Percentiles rank a stretch among this genome's conserved stretches.
phyloP scores from a whole-genome alignment of 2,329 filamentous ascomycete species.

The Aspergillus sp. region DNA sequence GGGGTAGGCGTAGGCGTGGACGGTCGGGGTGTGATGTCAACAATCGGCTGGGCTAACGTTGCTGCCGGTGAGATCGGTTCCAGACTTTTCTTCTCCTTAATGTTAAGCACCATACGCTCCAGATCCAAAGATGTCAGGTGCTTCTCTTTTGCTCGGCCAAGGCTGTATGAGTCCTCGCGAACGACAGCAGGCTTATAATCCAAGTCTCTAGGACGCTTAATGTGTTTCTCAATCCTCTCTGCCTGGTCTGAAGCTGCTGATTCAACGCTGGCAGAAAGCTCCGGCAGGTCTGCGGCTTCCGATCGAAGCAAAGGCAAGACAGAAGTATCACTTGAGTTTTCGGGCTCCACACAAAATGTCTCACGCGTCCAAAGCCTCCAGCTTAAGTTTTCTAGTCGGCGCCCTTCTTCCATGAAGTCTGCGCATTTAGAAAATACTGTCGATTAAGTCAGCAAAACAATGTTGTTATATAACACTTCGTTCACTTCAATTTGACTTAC shows the following conservation, averaged over 20 bases:
- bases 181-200: constrained; percentile 60
- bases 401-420: constrained; percentile 88
- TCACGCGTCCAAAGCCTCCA: constrained; percentile 96
- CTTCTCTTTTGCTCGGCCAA: constrained; percentile 73
- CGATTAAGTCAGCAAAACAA: neutral
- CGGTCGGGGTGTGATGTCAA: constrained; percentile 46
- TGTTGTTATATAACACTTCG: constrained; percentile 22
- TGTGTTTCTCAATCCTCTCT: constrained; percentile 53
- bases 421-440: constrained; percentile 92
- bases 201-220: constrained; percentile 60
- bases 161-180: constrained; percentile 55
- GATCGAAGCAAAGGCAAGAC: constrained; percentile 50
- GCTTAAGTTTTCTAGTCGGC: constrained; percentile 88
- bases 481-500: constrained; percentile 56
- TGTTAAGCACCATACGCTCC: constrained; percentile 90
- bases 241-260: constrained; percentile 67
- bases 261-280: constrained; percentile 75
- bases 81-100: constrained; percentile 77
- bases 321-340: constrained; percentile 52
- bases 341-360: constrained; percentile 80
- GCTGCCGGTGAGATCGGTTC: constrained; percentile 55
- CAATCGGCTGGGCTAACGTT: constrained; percentile 38
- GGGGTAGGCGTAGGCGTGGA: constrained; percentile 43
- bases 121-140: constrained; percentile 92
- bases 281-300: constrained; percentile 59